Base-by-base conservation (phyloP, 345 rosid genomes). In the Psidium friedrichsthalianum region DNA sequence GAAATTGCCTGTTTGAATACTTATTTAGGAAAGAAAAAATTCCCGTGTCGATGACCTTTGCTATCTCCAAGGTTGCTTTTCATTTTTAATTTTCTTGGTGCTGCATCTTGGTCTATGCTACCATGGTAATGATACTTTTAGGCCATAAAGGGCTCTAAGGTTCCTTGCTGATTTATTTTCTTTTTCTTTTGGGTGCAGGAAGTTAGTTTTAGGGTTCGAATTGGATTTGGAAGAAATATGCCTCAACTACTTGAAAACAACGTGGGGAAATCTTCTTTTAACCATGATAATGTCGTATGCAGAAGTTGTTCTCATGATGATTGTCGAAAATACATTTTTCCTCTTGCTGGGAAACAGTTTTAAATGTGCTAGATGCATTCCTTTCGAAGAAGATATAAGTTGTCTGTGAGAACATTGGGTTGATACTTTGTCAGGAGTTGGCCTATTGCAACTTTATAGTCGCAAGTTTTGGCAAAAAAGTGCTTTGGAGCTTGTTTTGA, bases 191-290 rank as follows among this genome's bases (percentile, higher is more conserved):
- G 27, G 83, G 64, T 91, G 86, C 92, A 95, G 99, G 89, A 93
- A 87, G 90, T 87, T 89, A 94, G 86, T 49, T 80, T 87, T 84
- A 83, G 54, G 87, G 9, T 76, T 58, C 88, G 36, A 87, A 24
- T 88, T 90, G 82, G 93, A 91, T 88, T 87, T 95, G 90, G 98
- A 94, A 84, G 94, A 92, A 84, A 82, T 95, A 54, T 94, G 69
- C 89, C 58, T 85, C 91, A 85, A 91, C 84, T 92, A 88, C 87
- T 76, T 93, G 85, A 92, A 92, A 64, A 89, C 86, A 81, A 44
- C 87, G 99, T 95, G 88, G 21, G 90, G 3, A 24, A 54, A n/a
- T 16, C 84, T 80, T 76, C 16, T 20, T 53, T 21, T 58, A 49
- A 69, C 74, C 81, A 2, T 51, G 12, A 22, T 36, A 40, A 40